phyloP scores from a whole-genome alignment of 495 filamentous ascomycete genomes.

The Aspergillus wentii region DNA sequence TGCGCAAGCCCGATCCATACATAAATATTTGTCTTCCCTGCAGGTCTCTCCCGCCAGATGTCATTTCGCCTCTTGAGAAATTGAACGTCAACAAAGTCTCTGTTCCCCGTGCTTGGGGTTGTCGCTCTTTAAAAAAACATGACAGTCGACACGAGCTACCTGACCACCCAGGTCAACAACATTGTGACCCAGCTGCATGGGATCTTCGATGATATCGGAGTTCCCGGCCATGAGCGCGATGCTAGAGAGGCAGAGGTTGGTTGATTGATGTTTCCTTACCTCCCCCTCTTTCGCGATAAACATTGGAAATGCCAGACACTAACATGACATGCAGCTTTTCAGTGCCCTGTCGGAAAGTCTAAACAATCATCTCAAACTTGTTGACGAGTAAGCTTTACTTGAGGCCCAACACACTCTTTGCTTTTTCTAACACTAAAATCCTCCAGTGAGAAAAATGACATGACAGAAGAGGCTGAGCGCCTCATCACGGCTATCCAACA shows the following conservation, averaged over 20 bases:
- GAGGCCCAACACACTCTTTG: not conserved
- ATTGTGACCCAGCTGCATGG: slow-evolving; percentile 88
- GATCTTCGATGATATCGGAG: slow-evolving; percentile 93
- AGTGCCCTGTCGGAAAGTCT: slow-evolving; percentile 80
- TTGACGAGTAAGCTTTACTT: slow-evolving; percentile 53
- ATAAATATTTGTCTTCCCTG: slow-evolving; percentile 19
- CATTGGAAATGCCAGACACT: slow-evolving; percentile 8
- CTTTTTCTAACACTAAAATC: slow-evolving; percentile 6
- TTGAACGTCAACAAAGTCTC: too few species aligned
- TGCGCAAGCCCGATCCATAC: slow-evolving; percentile 8
- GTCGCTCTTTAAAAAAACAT: too few species aligned
- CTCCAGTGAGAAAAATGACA: slow-evolving; percentile 73
- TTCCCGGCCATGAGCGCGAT: slow-evolving; percentile 85
- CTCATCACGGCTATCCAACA: slow-evolving; percentile 82
- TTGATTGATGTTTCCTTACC: too few species aligned
- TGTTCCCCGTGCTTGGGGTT: slow-evolving; percentile 14
- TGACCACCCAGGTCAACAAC: slow-evolving; percentile 88
- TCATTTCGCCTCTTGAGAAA: slow-evolving; percentile 7
- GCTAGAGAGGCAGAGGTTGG: slow-evolving; percentile 77
- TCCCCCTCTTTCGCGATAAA: too few species aligned
- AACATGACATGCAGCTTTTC: slow-evolving; percentile 60
- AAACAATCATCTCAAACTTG: slow-evolving; percentile 73
- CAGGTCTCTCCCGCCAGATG: slow-evolving; percentile 16
- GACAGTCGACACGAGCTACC: slow-evolving; percentile 84
- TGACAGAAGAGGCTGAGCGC: slow-evolving; percentile 81